phyloP scores from a whole-genome alignment of 208 protist species.

The Leishmania tarentolae region DNA sequence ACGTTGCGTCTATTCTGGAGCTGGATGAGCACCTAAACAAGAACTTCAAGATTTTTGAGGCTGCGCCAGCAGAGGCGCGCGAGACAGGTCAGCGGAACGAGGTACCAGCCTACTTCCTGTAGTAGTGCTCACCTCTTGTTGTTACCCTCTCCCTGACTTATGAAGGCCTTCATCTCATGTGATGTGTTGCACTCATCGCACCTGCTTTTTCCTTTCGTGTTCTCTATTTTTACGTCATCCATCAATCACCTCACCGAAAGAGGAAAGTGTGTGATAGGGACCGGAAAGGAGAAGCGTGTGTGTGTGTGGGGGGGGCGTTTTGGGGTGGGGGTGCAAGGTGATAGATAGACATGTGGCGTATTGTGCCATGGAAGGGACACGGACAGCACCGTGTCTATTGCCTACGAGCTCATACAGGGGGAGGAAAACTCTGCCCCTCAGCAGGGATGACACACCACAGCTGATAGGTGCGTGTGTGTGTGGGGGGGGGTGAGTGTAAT shows the following conservation, averaged over 20 bases:
- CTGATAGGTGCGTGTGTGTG: background rate
- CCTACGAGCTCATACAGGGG: background rate
- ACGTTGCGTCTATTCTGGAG: constrained; percentile 98
- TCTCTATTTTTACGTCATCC: background rate
- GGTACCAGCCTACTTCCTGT: constrained; percentile 85
- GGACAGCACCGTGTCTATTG: background rate
- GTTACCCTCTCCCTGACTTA: constrained; percentile 1
- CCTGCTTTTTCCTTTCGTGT: background rate
- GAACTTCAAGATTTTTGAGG: constrained; percentile 99
- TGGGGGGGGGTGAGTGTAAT: background rate
- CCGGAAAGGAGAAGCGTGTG: background rate
- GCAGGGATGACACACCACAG: background rate
- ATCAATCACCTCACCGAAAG: background rate
- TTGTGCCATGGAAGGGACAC: background rate
- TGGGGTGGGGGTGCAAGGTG: background rate
- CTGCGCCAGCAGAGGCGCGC: constrained; percentile 94
- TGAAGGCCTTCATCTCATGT: background rate
- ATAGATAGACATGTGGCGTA: background rate
- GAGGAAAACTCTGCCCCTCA: background rate
- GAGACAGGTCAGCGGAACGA: constrained; percentile 68
- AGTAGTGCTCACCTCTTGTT: constrained; percentile 7
- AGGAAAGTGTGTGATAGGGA: background rate
- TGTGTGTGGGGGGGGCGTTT: no score
- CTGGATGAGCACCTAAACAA: constrained; percentile 97
- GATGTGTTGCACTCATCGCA: background rate